These are phyloP conservation scores for Pestalotiopsis sp. DNA, from an alignment of 2,329 filamentous ascomycete species.

Conservation along the genomic window DNA sequence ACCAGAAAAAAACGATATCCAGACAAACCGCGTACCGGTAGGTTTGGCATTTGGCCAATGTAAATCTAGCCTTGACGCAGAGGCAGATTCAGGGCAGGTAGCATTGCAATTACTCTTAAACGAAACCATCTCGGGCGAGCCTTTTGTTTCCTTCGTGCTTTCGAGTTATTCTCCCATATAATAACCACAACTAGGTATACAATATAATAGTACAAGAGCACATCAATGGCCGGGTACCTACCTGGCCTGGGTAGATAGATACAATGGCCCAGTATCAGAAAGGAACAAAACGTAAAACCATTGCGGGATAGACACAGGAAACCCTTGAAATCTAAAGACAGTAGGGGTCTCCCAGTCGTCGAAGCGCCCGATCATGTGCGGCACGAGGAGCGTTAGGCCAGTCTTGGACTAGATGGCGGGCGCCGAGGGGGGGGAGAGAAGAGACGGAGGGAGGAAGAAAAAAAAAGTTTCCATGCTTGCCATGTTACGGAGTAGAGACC, in stretches of 20 bases:
- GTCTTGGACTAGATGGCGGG: constrained; percentile 1
- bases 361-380: background rate
- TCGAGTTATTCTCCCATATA: too few species aligned
- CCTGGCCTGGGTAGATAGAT: too few species aligned
- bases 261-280: too few species aligned
- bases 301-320: background rate
- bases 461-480: background rate
- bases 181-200: too few species aligned
- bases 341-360: constrained; percentile 2
- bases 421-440: background rate
- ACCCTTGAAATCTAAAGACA: background rate
- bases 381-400: constrained; percentile 7
- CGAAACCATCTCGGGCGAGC: background rate
- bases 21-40: background rate
- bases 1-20: background rate
- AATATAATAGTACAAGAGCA: too few species aligned
- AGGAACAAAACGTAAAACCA: too few species aligned
- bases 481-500: background rate
- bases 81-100: background rate
- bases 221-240: too few species aligned
- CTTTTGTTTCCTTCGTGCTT: too few species aligned
- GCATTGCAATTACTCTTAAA: background rate
- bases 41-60: background rate
- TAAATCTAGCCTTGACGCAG: background rate
- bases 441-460: background rate